Conservation (phyloP, 306 rosid species). For the Oxytropis ochrocephala region DNA sequence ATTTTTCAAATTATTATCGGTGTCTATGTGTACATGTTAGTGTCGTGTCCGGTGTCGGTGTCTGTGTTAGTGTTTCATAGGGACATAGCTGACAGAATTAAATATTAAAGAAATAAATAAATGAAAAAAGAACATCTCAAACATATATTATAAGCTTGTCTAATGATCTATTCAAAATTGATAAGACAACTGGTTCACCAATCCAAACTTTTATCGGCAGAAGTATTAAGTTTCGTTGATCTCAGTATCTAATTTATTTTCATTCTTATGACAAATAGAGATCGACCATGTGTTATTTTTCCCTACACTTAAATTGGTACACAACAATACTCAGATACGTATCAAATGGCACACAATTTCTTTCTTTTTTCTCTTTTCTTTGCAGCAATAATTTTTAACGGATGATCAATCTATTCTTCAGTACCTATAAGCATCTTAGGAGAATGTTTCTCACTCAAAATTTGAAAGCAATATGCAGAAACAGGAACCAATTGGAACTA, state of each 20-base stretch:
- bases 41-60: too few species aligned
- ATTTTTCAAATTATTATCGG: too few species aligned
- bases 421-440: constrained; percentile 5
- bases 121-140: constrained; percentile 6
- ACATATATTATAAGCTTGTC: constrained; percentile 4
- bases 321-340: not conserved
- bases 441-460: not conserved
- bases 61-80: too few species aligned
- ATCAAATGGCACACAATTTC: not conserved
- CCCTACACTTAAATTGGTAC: not conserved
- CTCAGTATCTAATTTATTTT: constrained; percentile 6
- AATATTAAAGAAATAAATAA: not conserved
- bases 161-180: not conserved
- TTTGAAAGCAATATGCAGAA: not conserved
- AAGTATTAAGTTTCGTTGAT: not conserved
- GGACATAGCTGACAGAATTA: not conserved
- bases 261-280: not conserved
- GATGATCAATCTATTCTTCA: not conserved
- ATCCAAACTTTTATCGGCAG: not conserved
- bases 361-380: not conserved
- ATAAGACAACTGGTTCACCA: constrained; percentile 1
- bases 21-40: too few species aligned
- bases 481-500: not conserved
- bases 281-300: constrained; percentile 8
- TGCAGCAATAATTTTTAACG: not conserved